Evolutionary conservation across 2,329 filamentous ascomycete genomes (phyloP), one percentile per base, ranked within the genome.

Genomic region (Fusarium liriodendri): DNA sequence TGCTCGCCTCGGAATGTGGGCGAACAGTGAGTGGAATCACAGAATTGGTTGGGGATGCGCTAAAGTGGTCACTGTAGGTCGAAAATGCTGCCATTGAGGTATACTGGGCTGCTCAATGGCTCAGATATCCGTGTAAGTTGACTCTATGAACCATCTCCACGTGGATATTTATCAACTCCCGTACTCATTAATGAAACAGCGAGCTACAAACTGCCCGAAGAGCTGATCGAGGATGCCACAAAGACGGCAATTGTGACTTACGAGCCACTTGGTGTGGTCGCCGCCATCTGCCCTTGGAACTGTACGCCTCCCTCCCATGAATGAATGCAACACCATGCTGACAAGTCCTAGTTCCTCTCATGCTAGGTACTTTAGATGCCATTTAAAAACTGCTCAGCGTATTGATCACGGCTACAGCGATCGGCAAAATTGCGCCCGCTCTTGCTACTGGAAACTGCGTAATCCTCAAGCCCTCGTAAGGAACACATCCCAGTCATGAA

Each of bases 401-500:
- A 42, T 42, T 42, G n/a, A 42, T 14, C n/a, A n/a, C 7, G 40
- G 11, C 11, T 2, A 20, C n/a, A 42, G 40, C 40, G 40, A 42
- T 42, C n/a, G 40, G 40, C 40, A 42, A 42, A n/a, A 22, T 42
- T 42, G 40, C 40, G 40, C 40, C 40, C n/a, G 40, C 40, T 42
- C 40, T 42, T 20, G 40, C 40, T 42, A 42, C 40, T 6, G 40
- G 40, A 20, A 42, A 42, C 40, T 42, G 40, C n/a, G 40, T 42
- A 22, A 42, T 42, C 40, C 40, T 22, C 40, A 42, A 42, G 40
- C 40, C 40, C 5, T 42, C 40, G 40, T 42, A 13, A 42, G 40
- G 40, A 42, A 10, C 10, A 22, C 20, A 22, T 42, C 40, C n/a
- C 40, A 22, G 40, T 38, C 40, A 22, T 22, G 40, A 42, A 22